Evolutionary conservation across 2,329 filamentous ascomycete species (phyloP), one percentile per base, ranked within the genome.

Genomic region (Alternaria consortialis): DNA sequence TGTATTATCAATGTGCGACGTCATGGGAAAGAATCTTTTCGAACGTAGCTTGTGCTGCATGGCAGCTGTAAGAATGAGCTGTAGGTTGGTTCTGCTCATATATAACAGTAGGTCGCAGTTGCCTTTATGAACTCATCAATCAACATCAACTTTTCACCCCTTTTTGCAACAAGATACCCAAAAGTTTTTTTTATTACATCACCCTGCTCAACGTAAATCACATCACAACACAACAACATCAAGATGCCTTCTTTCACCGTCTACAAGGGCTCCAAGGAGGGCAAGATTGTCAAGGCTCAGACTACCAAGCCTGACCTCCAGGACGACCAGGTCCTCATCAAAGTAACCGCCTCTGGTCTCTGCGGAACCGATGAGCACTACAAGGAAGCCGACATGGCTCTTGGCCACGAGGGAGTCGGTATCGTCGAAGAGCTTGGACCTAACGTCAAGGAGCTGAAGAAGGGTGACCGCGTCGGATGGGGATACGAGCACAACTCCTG

Each of bases 321-420:
- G 39, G 77, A 80, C 52, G 83, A 88, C 75, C 80, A 90, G 60
- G 88, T 91, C 53, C 82, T 88, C 29, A 74, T 91, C 71, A 84
- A 83, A 56, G 81, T 91, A 63, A 91, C 88, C 15, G 87, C 88
- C 59, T 89, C 88, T 2, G 89, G 90, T 31, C 80, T 91, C 53
- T 91, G 90, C 74, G 87, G 86, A 51, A 91, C 89, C 4, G 84
- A 82, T 68, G 74, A 80, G 59, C 81, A 83, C 75, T 82, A 80
- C 74, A 75, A 76, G 55, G 63, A 70, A 5, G 68, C 67, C 36
- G 81, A 82, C 66, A 83, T 83, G 75, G 82, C 58, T 3, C 80
- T 87, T 29, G 85, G 85, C 46, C 85, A 87, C 74, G 85, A 87
- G 69, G 85, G 85, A 58, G 81, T 83, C 32, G 85, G 85, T 50